phyloP scores from a whole-genome alignment of 805 yeast genomes.

The Candida berthetii region DNA sequence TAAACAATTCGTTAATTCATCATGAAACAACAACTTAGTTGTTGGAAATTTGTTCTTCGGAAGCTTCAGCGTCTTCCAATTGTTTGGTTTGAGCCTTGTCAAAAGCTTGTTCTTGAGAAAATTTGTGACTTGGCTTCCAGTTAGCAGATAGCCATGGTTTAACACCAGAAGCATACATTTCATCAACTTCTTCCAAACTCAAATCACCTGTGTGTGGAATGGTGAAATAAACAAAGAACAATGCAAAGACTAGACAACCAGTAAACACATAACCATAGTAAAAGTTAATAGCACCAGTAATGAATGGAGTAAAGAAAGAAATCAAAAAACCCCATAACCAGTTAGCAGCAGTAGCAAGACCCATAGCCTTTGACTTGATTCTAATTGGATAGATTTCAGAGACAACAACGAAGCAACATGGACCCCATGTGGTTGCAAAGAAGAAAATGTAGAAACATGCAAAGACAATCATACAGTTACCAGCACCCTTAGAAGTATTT shows the following conservation, averaged over 20 bases:
- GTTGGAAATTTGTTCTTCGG: neutral
- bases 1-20: neutral
- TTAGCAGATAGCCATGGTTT: constrained; percentile 40
- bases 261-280: constrained; percentile 62
- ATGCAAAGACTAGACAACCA: constrained; percentile 52
- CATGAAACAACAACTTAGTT: neutral
- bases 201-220: constrained; percentile 79
- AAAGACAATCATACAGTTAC: constrained; percentile 65
- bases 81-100: constrained; percentile 17
- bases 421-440: constrained; percentile 75
- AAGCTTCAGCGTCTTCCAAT: constrained; percentile 1
- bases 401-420: constrained; percentile 55
- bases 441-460: constrained; percentile 65
- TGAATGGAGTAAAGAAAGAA: constrained; percentile 65
- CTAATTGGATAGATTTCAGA: constrained; percentile 70
- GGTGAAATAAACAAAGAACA: constrained; percentile 66
- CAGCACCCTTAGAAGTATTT: constrained; percentile 47
- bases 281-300: constrained; percentile 61
- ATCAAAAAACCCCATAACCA: constrained; percentile 67
- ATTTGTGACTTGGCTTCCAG: constrained; percentile 43
- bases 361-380: constrained; percentile 52
- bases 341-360: constrained; percentile 56
- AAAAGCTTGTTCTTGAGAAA: constrained; percentile 17
- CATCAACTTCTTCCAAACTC: constrained; percentile 78
- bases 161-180: constrained; percentile 40